phyloP scores from a whole-genome alignment of 2,329 filamentous ascomycete species.

The Nigrospora sphaerica region DNA sequence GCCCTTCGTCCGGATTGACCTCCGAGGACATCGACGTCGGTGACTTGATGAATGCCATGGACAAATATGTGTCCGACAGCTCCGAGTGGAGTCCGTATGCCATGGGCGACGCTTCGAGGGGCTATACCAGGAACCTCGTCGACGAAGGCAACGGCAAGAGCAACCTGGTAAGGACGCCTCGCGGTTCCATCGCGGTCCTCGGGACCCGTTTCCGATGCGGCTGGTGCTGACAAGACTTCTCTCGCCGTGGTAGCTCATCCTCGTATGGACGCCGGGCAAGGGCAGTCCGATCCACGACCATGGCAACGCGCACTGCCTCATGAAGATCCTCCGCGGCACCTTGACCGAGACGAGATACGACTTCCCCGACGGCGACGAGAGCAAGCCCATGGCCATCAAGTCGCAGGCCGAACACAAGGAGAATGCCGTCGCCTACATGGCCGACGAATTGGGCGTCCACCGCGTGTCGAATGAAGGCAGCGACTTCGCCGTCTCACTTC shows the following conservation, averaged over 20 bases:
- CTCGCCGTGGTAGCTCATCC: slow-evolving; percentile 54
- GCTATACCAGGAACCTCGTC: slow-evolving; percentile 83
- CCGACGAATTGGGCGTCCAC: slow-evolving; percentile 82
- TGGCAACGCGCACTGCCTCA: slow-evolving; percentile 83
- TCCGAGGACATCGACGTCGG: slow-evolving; percentile 74
- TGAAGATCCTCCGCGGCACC: slow-evolving; percentile 77
- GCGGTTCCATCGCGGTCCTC: slow-evolving; percentile 1
- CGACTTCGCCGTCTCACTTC: slow-evolving; percentile 76
- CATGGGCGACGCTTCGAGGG: slow-evolving; percentile 59
- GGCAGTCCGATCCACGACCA: slow-evolving; percentile 83
- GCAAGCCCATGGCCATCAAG: slow-evolving; percentile 54
- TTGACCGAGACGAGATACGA: slow-evolving; percentile 77
- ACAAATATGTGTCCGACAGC: slow-evolving; percentile 61
- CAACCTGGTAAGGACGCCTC: slow-evolving; percentile 35
- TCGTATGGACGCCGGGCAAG: slow-evolving; percentile 85
- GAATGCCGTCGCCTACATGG: slow-evolving; percentile 83
- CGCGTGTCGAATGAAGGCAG: slow-evolving; percentile 69
- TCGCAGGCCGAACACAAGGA: slow-evolving; percentile 61
- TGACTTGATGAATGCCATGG: slow-evolving; percentile 66
- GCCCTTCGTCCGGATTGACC: slow-evolving; percentile 73
- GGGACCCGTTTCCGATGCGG: not conserved
- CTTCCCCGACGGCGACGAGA: slow-evolving; percentile 51
- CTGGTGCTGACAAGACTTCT: slow-evolving; percentile 12
- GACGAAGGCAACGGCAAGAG: slow-evolving; percentile 74
- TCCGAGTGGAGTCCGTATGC: slow-evolving; percentile 71